Evolutionary conservation across 768 basidiomycete genomes (phyloP).

Genomic region (Neoboletus brunneissimus): DNA sequence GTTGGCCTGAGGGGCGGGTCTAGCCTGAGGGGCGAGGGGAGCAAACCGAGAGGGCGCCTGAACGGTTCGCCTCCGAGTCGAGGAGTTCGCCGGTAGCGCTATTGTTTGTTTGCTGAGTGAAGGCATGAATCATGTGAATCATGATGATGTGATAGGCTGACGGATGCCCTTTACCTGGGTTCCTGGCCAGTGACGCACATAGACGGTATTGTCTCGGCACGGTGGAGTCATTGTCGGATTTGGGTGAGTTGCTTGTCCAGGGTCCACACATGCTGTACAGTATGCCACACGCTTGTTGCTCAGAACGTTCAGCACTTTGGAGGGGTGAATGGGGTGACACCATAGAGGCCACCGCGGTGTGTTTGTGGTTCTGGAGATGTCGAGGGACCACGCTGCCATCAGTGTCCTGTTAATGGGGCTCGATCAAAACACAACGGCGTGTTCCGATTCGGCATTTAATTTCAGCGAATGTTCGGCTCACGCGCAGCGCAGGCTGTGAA

Average conservation of each 20-base stretch:
- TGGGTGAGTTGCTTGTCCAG: not conserved
- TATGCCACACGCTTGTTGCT: not conserved
- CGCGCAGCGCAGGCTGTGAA: slow-evolving; percentile 13
- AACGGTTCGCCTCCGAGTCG: slow-evolving; percentile 2
- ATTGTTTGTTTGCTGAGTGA: not conserved
- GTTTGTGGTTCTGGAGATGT: slow-evolving; percentile 1
- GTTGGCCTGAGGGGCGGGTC: slow-evolving; percentile 2
- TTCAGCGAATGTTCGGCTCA: slow-evolving; percentile 10
- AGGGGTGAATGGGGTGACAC: not conserved
- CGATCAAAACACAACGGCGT: slow-evolving; percentile 6
- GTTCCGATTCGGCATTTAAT: slow-evolving; percentile 23
- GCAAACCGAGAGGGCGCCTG: not conserved
- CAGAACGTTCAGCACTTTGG: not conserved
- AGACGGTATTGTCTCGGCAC: slow-evolving; percentile 7
- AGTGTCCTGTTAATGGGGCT: not conserved
- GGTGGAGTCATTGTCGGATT: slow-evolving; percentile 10
- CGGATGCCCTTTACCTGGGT: slow-evolving; percentile 2
- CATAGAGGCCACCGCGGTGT: not conserved
- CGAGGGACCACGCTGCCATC: slow-evolving; percentile 11
- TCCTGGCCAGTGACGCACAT: slow-evolving; percentile 18
- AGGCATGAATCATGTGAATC: slow-evolving; percentile 10
- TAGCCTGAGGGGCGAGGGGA: not conserved
- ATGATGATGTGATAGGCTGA: slow-evolving; percentile 4
- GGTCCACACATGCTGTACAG: slow-evolving; percentile 2
- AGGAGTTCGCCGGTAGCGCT: not conserved